Evolutionary conservation across 352 stramenopile species (phyloP), one percentile per base, ranked within the genome.

Genomic region (Phytophthora quininea): DNA sequence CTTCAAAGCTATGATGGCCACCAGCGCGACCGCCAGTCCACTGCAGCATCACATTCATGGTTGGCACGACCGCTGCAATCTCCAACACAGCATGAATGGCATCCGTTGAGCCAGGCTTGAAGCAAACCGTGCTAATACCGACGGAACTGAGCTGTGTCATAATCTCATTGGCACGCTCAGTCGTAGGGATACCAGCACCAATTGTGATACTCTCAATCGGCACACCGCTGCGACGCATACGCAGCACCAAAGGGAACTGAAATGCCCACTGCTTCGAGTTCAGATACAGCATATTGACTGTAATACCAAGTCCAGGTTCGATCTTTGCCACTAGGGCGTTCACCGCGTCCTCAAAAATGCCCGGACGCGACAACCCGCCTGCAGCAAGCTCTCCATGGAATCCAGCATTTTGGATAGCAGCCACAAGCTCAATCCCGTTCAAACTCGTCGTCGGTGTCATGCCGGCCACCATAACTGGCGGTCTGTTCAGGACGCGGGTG

Each of bases 221-320:
- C 32, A 91, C 61, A 31, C 88, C 88, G 38, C 72, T 82, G 57
- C 86, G 86, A 60, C 86, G 85, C 76, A 96, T 72, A 33, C 91
- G 88, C 4, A 96, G 60, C 32, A 96, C 86, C 82, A 93, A 88
- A 10, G 88, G 88, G 69, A 96, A 96, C 74, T 96, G 90, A 70
- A 97, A 96, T 1, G 75, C 86, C 90, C 88, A 96, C 66, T 94
- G 88, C 73, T 93, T 92, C n/a, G 84, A 75, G 71, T 96, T 97
- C 38, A 97, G 49, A 67, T 95, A 96, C 19, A 97, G 62, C 88
- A 97, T 91, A 73, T 96, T 95, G 60, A 96, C 89, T 29, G 79
- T 71, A 49, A 97, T 85, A 27, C 86, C 88, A 27, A 81, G 62
- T 12, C 88, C 90, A 9, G 88, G 86, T 29, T 83, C 80, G 51